Evolutionary conservation across 129 eudicot genomes (phyloP).

Genomic region (Artemisia annua): DNA sequence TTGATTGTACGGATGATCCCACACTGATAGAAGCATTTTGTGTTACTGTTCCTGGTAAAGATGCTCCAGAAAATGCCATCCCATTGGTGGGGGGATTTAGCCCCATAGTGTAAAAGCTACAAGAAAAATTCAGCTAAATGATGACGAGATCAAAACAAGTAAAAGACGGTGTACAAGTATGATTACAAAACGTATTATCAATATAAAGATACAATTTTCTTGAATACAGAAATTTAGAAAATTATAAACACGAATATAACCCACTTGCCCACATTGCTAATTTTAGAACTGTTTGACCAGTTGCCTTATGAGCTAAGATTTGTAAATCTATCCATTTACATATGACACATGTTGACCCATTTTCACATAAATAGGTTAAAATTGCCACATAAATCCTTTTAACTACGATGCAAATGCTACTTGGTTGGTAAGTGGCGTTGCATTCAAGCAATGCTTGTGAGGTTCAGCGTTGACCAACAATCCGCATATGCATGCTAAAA

Average conservation of each 20-base stretch:
- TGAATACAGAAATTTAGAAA: background rate
- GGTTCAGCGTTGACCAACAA: too few species aligned
- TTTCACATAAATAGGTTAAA: too few species aligned
- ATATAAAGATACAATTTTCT: background rate
- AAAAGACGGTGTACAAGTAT: background rate
- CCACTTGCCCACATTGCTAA: too few species aligned
- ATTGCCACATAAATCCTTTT: background rate
- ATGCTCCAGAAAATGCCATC: conserved; percentile 18
- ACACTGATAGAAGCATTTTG: conserved; percentile 18
- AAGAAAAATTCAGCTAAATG: conserved; percentile 6
- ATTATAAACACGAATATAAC: background rate
- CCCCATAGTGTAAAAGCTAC: conserved; percentile 57
- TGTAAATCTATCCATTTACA: too few species aligned
- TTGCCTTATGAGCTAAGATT: too few species aligned
- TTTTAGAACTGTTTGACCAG: too few species aligned
- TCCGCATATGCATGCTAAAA: too few species aligned
- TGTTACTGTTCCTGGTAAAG: background rate
- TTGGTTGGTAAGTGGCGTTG: too few species aligned
- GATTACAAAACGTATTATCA: background rate
- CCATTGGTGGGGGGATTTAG: conserved; percentile 52
- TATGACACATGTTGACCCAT: too few species aligned
- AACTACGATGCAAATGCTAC: too few species aligned
- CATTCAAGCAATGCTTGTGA: too few species aligned
- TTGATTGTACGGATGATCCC: conserved; percentile 39
- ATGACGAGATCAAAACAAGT: background rate